A percentile compares a stretch with the other conserved stretches of the same genome.
Evolutionary conservation across 768 basidiomycete genomes (phyloP).

Genomic region (Mycena vitilis): DNA sequence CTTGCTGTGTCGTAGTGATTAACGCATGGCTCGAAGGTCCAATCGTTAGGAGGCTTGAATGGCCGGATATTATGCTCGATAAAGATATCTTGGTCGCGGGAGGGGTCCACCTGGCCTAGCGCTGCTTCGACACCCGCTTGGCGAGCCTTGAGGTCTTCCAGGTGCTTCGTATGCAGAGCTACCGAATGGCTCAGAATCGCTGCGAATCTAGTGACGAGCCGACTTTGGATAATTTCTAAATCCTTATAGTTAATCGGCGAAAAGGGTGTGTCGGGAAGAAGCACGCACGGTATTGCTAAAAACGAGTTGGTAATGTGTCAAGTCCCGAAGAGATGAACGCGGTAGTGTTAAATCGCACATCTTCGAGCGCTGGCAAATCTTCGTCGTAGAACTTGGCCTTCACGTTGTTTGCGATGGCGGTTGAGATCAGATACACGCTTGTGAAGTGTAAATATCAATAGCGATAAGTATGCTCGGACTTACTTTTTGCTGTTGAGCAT

Average conservation of each 20-base stretch:
- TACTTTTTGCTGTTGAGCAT: conserved; percentile 90
- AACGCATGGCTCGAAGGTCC: conserved; percentile 80
- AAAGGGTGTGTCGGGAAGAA: not conserved
- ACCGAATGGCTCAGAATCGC: conserved; percentile 70
- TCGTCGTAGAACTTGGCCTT: conserved; percentile 80
- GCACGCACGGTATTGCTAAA: conserved; percentile 77
- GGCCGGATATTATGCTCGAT: conserved; percentile 76
- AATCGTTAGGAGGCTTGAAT: conserved; percentile 74
- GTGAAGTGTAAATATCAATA: conserved; percentile 16
- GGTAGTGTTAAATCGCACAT: conserved; percentile 61
- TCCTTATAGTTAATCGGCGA: conserved; percentile 13
- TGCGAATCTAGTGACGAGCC: conserved; percentile 66
- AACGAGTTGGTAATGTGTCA: conserved; percentile 31
- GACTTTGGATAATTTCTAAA: conserved; percentile 77
- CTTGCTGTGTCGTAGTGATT: conserved; percentile 82
- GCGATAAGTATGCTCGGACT: conserved; percentile 20
- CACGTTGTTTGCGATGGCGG: conserved; percentile 71
- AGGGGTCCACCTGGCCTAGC: conserved; percentile 64
- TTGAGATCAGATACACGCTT: conserved; percentile 80
- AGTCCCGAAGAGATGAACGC: conserved; percentile 21
- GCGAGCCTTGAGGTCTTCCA: conserved; percentile 67
- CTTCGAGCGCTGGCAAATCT: conserved; percentile 75
- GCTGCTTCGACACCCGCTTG: conserved; percentile 59
- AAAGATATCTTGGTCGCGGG: conserved; percentile 77
- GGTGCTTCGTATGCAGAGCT: conserved; percentile 65